A percentile compares a stretch with the other conserved stretches of the same genome.
These are phyloP conservation scores for Lasiosphaeria hispida DNA, from an alignment of 495 filamentous ascomycete species.

Conservation along the genomic window DNA sequence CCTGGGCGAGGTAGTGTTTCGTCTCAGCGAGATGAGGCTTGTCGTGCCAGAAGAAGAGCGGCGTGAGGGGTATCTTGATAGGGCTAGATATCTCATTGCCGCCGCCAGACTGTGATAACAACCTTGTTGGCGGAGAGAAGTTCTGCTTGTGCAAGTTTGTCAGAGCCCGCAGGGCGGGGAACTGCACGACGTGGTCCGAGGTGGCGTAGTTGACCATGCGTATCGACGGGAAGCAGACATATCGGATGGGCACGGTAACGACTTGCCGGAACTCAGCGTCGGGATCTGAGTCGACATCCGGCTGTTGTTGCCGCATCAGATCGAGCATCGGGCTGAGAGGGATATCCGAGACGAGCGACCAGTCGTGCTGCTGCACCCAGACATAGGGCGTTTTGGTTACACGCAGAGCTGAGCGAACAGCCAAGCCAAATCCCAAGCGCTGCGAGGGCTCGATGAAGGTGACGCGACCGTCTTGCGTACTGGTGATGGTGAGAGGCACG, in stretches of 20 bases:
- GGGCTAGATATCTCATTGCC: background rate
- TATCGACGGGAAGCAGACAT: slow-evolving; percentile 30
- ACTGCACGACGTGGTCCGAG: slow-evolving; percentile 40
- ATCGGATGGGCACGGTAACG: slow-evolving; percentile 17
- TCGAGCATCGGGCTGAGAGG: slow-evolving; percentile 36
- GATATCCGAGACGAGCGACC: slow-evolving; percentile 41
- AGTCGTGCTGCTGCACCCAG: slow-evolving; percentile 53
- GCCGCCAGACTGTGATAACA: background rate
- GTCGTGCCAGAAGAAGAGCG: slow-evolving; percentile 52
- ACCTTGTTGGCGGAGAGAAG: slow-evolving; percentile 24
- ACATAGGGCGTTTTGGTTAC: slow-evolving; percentile 43
- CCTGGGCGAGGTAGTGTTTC: slow-evolving; percentile 40
- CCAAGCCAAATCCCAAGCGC: slow-evolving; percentile 46
- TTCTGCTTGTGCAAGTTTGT: slow-evolving; percentile 38
- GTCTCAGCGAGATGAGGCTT: slow-evolving; percentile 47
- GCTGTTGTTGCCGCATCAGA: slow-evolving; percentile 35
- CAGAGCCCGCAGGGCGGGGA: slow-evolving; percentile 33
- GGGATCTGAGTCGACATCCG: background rate
- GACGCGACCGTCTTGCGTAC: slow-evolving; percentile 33
- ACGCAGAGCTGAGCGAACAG: slow-evolving; percentile 43
- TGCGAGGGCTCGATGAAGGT: slow-evolving; percentile 42
- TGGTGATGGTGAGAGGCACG: slow-evolving; percentile 34
- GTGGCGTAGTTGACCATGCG: slow-evolving; percentile 43
- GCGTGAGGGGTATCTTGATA: slow-evolving; percentile 39
- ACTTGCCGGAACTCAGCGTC: background rate